These are phyloP conservation scores for Penicillium aurantiogriseum DNA, from an alignment of 2,329 filamentous ascomycete genomes.

Conservation along the genomic window DNA sequence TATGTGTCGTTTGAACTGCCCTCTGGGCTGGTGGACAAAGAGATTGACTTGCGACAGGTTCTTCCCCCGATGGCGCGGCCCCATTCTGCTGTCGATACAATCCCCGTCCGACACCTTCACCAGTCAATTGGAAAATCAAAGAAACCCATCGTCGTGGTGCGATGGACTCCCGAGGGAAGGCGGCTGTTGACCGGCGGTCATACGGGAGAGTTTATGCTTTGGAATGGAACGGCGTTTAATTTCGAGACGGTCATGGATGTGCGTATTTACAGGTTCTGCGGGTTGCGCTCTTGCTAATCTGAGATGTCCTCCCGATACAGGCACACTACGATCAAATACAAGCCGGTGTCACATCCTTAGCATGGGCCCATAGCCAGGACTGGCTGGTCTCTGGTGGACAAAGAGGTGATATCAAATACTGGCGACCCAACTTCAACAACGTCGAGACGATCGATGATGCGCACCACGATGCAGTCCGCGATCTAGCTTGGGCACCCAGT, in stretches of 20 bases:
- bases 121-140: constrained; percentile 99
- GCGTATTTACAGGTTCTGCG: constrained; percentile 18
- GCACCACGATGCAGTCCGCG: constrained; percentile 84
- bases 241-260: constrained; percentile 98
- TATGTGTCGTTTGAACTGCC: constrained; percentile 38
- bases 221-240: constrained; percentile 99
- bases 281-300: constrained; percentile 7
- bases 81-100: constrained; percentile 74
- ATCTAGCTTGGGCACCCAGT: constrained; percentile 88
- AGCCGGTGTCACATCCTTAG: constrained; percentile 45
- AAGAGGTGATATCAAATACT: constrained; percentile 94
- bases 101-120: constrained; percentile 93
- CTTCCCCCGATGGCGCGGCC: constrained; percentile 76
- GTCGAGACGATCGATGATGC: constrained; percentile 85
- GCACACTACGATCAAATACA: constrained; percentile 69
- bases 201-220: constrained; percentile 95
- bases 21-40: background rate
- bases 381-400: constrained; percentile 96
- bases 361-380: constrained; percentile 91
- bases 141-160: constrained; percentile 92
- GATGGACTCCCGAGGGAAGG: constrained; percentile 95
- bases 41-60: constrained; percentile 58
- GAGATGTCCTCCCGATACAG: constrained; percentile 26
- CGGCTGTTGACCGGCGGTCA: constrained; percentile 88
- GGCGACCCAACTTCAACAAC: constrained; percentile 99